phyloP scores from a whole-genome alignment of 2,329 filamentous ascomycete genomes.

The Aaosphaeria arxii region DNA sequence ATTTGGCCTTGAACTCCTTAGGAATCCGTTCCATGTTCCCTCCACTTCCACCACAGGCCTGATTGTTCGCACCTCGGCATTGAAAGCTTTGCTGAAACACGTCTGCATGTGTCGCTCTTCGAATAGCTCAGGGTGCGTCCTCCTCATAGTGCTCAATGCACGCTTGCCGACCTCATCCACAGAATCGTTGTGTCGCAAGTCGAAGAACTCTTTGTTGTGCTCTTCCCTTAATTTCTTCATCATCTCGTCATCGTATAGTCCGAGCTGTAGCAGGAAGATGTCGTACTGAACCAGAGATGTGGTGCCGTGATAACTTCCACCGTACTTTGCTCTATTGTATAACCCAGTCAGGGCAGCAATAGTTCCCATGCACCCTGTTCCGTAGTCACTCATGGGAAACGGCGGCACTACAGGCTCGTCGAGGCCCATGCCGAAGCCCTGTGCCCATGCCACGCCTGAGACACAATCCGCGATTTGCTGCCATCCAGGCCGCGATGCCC shows the following conservation, averaged over 20 bases:
- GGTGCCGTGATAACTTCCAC: conserved; percentile 65
- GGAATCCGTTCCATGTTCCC: conserved; percentile 48
- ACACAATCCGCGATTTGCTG: conserved; percentile 69
- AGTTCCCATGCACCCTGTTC: conserved; percentile 69
- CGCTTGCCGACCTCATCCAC: conserved; percentile 64
- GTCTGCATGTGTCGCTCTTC: conserved; percentile 47
- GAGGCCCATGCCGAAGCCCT: conserved; percentile 60
- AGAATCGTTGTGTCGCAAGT: conserved; percentile 59
- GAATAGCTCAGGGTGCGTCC: conserved; percentile 55
- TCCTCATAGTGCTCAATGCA: conserved; percentile 55
- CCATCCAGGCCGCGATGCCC: conserved; percentile 65
- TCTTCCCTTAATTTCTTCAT: conserved; percentile 51
- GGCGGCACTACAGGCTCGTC: conserved; percentile 65
- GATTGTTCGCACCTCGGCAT: conserved; percentile 48
- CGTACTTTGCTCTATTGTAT: conserved; percentile 58
- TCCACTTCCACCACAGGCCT: conserved; percentile 46
- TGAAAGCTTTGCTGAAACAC: conserved; percentile 45
- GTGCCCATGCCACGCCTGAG: conserved; percentile 60
- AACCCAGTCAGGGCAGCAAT: conserved; percentile 65
- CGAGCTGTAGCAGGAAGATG: conserved; percentile 60
- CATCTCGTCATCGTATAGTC: conserved; percentile 54
- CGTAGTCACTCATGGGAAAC: conserved; percentile 60
- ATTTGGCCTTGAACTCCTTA: conserved; percentile 51
- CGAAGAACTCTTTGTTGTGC: conserved; percentile 54
- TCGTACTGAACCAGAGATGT: conserved; percentile 68